Percentiles rank a stretch among this genome's conserved stretches.
phyloP scores from a whole-genome alignment of 257 asterid genomes.

The Perilla frutescens region DNA sequence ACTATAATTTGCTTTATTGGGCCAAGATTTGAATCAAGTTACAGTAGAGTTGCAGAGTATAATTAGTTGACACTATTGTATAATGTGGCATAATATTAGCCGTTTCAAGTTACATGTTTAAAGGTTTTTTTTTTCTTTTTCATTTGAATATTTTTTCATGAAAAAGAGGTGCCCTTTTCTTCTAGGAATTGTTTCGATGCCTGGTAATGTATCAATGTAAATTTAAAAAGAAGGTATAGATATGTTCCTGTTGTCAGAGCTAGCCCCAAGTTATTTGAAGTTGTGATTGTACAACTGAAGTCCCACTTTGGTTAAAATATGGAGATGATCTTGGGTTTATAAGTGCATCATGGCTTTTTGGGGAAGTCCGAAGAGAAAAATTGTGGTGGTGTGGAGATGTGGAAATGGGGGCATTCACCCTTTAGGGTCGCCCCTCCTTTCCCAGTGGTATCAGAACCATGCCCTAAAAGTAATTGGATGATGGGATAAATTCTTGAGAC shows the following conservation, averaged over 20 bases:
- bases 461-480: background rate
- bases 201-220: conserved; percentile 8
- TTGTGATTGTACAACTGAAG: background rate
- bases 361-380: background rate
- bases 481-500: background rate
- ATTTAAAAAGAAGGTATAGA: background rate
- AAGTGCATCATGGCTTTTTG: background rate
- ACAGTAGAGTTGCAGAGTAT: background rate
- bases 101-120: too few species aligned
- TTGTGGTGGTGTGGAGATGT: background rate
- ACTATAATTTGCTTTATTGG: conserved; percentile 2
- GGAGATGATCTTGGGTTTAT: background rate
- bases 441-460: too few species aligned
- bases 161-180: background rate
- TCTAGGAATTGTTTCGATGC: background rate
- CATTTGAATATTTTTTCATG: background rate
- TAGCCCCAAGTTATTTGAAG: background rate
- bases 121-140: background rate
- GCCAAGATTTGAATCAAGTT: background rate
- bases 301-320: background rate
- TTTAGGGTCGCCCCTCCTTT: background rate
- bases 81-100: background rate
- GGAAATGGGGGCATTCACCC: background rate
- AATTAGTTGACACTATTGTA: background rate
- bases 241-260: background rate